These are phyloP conservation scores for Ogataea paraovalis DNA, from an alignment of 805 yeast species.

Conservation along the genomic window DNA sequence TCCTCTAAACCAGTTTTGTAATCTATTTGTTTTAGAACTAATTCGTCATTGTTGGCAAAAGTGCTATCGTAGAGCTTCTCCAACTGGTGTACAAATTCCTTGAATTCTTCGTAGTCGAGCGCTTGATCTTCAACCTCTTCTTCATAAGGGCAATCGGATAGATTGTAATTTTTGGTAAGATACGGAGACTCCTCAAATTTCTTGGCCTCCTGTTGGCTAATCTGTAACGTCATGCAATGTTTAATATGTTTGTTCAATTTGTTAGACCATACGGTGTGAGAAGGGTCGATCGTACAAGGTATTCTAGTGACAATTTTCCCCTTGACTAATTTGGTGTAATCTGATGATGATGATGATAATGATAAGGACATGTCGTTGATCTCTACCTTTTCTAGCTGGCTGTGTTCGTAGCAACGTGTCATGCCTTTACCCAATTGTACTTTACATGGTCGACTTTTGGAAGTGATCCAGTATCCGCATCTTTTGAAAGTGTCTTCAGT, in stretches of 20 bases:
- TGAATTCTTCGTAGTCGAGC: slow-evolving; percentile 21
- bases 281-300: slow-evolving; percentile 73
- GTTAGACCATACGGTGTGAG: slow-evolving; percentile 66
- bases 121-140: slow-evolving; percentile 8
- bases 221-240: slow-evolving; percentile 51
- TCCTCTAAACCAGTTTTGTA: slow-evolving; percentile 33
- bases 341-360: no score
- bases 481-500: slow-evolving; percentile 13
- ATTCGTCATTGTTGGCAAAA: slow-evolving; percentile 6
- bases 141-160: slow-evolving; percentile 12
- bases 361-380: no score
- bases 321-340: slow-evolving; percentile 18
- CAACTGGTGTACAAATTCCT: slow-evolving; percentile 17
- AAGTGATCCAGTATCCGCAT: slow-evolving; percentile 47
- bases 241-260: slow-evolving; percentile 52
- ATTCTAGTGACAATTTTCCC: slow-evolving; percentile 41
- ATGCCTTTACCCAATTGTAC: slow-evolving; percentile 51
- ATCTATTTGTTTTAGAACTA: slow-evolving; percentile 18
- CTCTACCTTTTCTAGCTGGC: background rate
- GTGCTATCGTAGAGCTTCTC: slow-evolving; percentile 3
- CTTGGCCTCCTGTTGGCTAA: slow-evolving; percentile 32
- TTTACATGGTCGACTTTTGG: slow-evolving; percentile 55
- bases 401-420: slow-evolving; percentile 62
- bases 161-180: slow-evolving; percentile 48
- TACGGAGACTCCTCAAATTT: slow-evolving; percentile 33